Base-by-base conservation (phyloP, 176 grass and related monocot genomes). In the Leersia perrieri region DNA sequence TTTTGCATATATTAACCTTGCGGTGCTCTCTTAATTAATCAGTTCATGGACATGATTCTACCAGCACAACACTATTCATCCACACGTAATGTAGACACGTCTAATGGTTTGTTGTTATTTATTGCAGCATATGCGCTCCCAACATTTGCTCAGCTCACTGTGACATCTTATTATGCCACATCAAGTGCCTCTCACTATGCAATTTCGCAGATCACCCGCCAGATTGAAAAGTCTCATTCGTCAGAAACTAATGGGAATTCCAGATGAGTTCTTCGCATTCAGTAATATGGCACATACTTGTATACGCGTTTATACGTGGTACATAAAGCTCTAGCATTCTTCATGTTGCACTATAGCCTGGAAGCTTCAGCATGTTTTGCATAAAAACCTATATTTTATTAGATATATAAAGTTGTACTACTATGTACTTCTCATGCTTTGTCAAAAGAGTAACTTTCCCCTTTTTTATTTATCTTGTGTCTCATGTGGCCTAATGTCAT, bases 111-210 rank as follows among this genome's bases (percentile, higher is more conserved):
- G 13, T 25, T 66, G 13, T 63, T 84, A 35, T 53, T 82, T 82
- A 8, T 49, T 90, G 27, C 86, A 95, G 95, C 92, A 11, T 99
- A 91, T 36, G 79, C 79, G 2, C 60, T 95, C 28, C 96, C 96
- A 23, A 91, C 61, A 58, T 99, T 99, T 81, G 75, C 87, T 69
- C 96, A 91, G 89, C 82, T 95, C n/a, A 93, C 90, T 2, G 92
- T 93, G 44, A 93, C 92, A 28, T 99, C 96, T 0, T 93, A 95
- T 76, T 95, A 95, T 55, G 85, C 88, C 1, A 85, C 96, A 86
- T 99, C 82, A 78, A 91, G 86, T 41, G 92, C 86, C 18, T 95
- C 90, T 2, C 90, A 91, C 68, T 88, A 95, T 38, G 82, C 81
- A 3, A 71, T 98, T 81, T 98, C 96, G 73, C 90, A 93, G 66